Evolutionary conservation across 2,329 filamentous ascomycete genomes (phyloP).

Genomic region (Metarhizium guizhouense): DNA sequence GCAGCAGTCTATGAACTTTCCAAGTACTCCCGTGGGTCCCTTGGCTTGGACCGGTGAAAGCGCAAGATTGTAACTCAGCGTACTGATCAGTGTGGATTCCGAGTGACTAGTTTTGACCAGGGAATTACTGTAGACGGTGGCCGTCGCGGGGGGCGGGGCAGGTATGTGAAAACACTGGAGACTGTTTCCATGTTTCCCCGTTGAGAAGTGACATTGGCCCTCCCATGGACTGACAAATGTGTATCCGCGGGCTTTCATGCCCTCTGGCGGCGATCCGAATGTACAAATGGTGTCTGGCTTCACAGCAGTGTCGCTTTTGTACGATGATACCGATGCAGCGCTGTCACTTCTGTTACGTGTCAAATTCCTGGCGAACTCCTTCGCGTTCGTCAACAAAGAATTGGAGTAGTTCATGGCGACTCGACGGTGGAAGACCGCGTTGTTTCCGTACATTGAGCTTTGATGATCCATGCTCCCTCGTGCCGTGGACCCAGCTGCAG

Average conservation of each 20-base stretch:
- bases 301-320: background rate
- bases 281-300: background rate
- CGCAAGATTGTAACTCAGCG: too few relatives aligned
- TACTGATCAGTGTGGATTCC: too few relatives aligned
- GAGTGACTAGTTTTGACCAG: constrained; percentile 19
- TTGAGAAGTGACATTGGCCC: constrained; percentile 76
- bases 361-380: constrained; percentile 20
- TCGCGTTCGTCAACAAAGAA: constrained; percentile 38
- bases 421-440: constrained; percentile 37
- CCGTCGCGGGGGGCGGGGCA: constrained; percentile 23
- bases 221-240: constrained; percentile 81
- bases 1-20: constrained; percentile 7
- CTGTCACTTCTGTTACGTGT: constrained; percentile 21
- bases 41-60: too few relatives aligned
- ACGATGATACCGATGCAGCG: constrained; percentile 21
- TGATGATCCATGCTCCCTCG: too few relatives aligned
- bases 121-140: constrained; percentile 29
- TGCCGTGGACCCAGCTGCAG: too few relatives aligned
- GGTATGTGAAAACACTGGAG: constrained; percentile 66
- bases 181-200: constrained; percentile 62
- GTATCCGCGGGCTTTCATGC: constrained; percentile 54
- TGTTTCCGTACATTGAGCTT: too few relatives aligned
- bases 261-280: constrained; percentile 2
- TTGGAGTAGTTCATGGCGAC: constrained; percentile 50
- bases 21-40: constrained; percentile 12